phyloP scores from a whole-genome alignment of 306 rosid species.

The Lablab purpureus region DNA sequence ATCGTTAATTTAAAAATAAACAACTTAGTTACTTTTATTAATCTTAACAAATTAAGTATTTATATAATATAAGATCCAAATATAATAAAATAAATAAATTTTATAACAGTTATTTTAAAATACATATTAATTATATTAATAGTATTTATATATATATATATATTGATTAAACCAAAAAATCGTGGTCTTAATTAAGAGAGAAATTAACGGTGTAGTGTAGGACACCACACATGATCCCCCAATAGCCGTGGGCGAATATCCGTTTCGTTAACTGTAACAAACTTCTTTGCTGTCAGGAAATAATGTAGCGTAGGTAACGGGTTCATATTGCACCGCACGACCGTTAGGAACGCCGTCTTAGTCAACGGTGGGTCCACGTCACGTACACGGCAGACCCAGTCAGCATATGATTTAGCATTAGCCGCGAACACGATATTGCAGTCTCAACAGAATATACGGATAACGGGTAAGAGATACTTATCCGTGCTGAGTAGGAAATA shows the following conservation, averaged over 20 bases:
- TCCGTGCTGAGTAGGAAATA: constrained; percentile 42
- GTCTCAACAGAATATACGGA: constrained; percentile 58
- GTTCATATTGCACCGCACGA: constrained; percentile 54
- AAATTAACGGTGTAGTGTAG: neutral
- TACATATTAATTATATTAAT: too few relatives aligned
- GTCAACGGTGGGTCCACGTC: constrained; percentile 43
- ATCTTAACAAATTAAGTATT: too few relatives aligned
- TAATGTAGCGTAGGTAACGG: neutral
- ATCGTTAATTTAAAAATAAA: too few relatives aligned
- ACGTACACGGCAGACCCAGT: constrained; percentile 22
- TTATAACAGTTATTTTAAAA: too few relatives aligned
- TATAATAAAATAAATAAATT: too few relatives aligned
- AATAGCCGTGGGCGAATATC: constrained; percentile 32
- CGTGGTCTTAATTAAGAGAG: too few relatives aligned
- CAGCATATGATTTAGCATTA: constrained; percentile 3
- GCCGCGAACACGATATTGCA: constrained; percentile 48
- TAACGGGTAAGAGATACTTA: constrained; percentile 39
- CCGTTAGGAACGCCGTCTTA: constrained; percentile 59
- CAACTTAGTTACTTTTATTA: too few relatives aligned
- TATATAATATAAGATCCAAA: too few relatives aligned
- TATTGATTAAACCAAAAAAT: too few relatives aligned
- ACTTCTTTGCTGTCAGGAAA: neutral
- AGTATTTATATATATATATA: too few relatives aligned
- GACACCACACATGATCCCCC: neutral
- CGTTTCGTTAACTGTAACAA: constrained; percentile 30